Evolutionary conservation across 108 stramenopile species (phyloP).

Genomic region (Tribonema minus): DNA sequence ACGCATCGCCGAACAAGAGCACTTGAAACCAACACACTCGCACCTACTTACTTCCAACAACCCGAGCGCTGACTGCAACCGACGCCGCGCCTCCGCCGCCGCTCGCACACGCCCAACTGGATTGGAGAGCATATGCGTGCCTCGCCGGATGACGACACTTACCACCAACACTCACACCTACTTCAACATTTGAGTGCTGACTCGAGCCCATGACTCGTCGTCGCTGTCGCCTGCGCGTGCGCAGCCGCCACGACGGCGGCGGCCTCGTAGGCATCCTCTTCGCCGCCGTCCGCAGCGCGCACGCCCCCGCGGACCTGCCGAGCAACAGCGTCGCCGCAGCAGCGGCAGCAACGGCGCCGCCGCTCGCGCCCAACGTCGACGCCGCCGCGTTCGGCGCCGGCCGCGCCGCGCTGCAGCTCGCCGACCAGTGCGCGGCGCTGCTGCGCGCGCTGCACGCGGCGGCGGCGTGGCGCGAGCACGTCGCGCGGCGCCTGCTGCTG

Average conservation of each 20-base stretch:
- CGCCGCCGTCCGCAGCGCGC: not conserved
- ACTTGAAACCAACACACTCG: too few relatives aligned
- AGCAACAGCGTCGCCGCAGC: not conserved
- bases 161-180: too few relatives aligned
- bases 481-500: conserved; percentile 14
- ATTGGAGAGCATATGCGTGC: too few relatives aligned
- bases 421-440: conserved; percentile 21
- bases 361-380: not conserved
- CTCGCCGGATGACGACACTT: too few relatives aligned
- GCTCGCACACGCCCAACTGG: too few relatives aligned
- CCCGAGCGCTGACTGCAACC: too few relatives aligned
- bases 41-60: too few relatives aligned
- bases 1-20: too few relatives aligned
- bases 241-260: not conserved
- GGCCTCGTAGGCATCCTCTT: conserved; percentile 9
- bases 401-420: conserved; percentile 1
- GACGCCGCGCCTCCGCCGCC: too few relatives aligned
- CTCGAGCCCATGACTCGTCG: not conserved
- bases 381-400: conserved; percentile 29
- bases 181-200: too few relatives aligned
- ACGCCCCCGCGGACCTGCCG: not conserved
- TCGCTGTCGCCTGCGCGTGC: not conserved
- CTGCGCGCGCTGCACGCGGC: conserved; percentile 20
- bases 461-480: conserved; percentile 34
- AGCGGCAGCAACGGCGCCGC: not conserved